Percentiles rank a stretch among this genome's conserved stretches.
phyloP scores from a whole-genome alignment of 1,284 basidiomycete species.

The Ustilago trichophora region DNA sequence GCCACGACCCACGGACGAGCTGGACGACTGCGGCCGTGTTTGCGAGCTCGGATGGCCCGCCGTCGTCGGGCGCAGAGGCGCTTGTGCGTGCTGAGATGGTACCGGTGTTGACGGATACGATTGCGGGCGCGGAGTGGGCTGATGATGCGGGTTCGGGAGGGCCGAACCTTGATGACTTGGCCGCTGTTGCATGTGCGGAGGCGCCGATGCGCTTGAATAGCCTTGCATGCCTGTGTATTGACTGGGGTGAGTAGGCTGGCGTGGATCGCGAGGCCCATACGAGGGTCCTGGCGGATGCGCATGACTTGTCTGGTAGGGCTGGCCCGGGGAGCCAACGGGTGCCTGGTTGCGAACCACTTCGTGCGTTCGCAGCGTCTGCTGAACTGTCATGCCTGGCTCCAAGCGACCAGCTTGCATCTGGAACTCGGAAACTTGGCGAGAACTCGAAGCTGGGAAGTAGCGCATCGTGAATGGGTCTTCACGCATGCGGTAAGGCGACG shows the following conservation, averaged over 20 bases:
- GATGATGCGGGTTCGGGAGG: slow-evolving; percentile 20
- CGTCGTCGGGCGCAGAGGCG: slow-evolving; percentile 1
- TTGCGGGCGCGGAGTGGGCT: slow-evolving; percentile 28
- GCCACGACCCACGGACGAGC: slow-evolving; percentile 13
- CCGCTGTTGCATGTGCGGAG: slow-evolving; percentile 27
- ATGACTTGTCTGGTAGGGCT: slow-evolving; percentile 11
- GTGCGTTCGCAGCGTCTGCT: slow-evolving; percentile 54
- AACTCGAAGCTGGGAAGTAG: slow-evolving; percentile 58
- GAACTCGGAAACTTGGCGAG: slow-evolving; percentile 59
- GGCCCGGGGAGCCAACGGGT: slow-evolving; percentile 8
- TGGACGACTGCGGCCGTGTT: slow-evolving; percentile 14
- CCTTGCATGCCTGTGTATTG: slow-evolving; percentile 18
- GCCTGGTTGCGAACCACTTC: slow-evolving; percentile 37
- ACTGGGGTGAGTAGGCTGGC: slow-evolving; percentile 17
- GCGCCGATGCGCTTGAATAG: slow-evolving; percentile 17
- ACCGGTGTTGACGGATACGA: slow-evolving; percentile 16
- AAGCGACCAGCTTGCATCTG: slow-evolving; percentile 47
- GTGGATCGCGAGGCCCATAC: slow-evolving; percentile 43
- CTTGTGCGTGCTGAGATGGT: slow-evolving; percentile 12
- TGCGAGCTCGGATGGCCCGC: slow-evolving; percentile 8
- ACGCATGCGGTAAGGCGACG: slow-evolving; percentile 22
- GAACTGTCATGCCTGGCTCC: slow-evolving; percentile 63
- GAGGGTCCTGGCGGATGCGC: slow-evolving; percentile 31
- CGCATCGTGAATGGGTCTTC: slow-evolving; percentile 58
- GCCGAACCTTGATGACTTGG: slow-evolving; percentile 13